Evolutionary conservation across 2,329 filamentous ascomycete species (phyloP), one percentile per base, ranked within the genome.

Genomic region (Ceratocystis cubensis): DNA sequence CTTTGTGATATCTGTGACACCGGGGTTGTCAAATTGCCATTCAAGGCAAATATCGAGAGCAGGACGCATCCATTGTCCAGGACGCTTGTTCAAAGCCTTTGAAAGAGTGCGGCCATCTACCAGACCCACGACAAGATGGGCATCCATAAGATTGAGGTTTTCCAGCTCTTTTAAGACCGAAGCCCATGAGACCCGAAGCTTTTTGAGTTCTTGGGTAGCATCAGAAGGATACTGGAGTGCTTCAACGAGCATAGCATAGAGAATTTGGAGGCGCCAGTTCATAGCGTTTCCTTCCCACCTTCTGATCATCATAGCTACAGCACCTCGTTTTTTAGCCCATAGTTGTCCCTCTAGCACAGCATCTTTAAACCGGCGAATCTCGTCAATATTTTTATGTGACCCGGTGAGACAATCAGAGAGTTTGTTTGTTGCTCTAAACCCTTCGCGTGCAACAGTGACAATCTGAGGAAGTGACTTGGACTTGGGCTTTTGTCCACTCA

Each of bases 1-100:
- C 2, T 78, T 82, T 5, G 76, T 71, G 5, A 79, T 75, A 69
- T 92, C 87, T 2, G 80, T 83, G 67, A 78, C 79, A 3, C 80
- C 80, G 0, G 91, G 90, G 72, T 97, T 85, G 46, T 89, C 82
- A 64, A 97, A 81, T 75, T 97, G 94, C 91, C 92, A 97, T 69
- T 86, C 85, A 75, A 95, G 83, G 69, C 90, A 88, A 3, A 91
- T 79, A 41, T 95, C 88, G 61, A 96, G 77, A 2, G 91, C 91
- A 59, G 81, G 80, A 65, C 84, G 84, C 81, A 95, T 88, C 93
- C 93, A 97, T n/a, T 80, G 85, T 0, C 90, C 91, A 0, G 89
- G 87, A 69, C 84, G 85, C n/a, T 82, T 77, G 0, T 81, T 84
- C 2, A 97, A 79, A 3, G 83, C 84, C 69, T 85, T 81, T 20